Percentiles rank a stretch among this genome's conserved stretches.
These are phyloP conservation scores for Pleurotus sapidus DNA, from an alignment of 768 basidiomycete species.

Conservation along the genomic window DNA sequence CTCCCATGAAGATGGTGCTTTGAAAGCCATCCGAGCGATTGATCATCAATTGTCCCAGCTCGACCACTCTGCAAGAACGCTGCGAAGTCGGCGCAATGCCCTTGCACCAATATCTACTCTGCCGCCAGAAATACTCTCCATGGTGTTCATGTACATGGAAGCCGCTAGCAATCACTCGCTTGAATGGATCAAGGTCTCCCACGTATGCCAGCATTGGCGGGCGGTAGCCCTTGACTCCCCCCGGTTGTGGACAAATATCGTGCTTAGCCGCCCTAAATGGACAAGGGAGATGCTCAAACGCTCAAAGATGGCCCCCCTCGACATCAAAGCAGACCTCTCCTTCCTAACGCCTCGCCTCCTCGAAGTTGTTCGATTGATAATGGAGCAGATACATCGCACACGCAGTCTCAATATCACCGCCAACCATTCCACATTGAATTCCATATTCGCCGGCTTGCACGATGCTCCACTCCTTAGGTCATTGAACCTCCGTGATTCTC, in stretches of 20 bases:
- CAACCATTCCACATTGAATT: conserved; percentile 5
- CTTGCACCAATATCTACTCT: conserved; percentile 34
- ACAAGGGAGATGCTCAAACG: conserved; percentile 40
- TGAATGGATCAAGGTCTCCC: conserved; percentile 35
- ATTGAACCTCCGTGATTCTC: conserved; percentile 20
- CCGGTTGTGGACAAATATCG: conserved; percentile 35
- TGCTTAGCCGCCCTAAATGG: conserved; percentile 31
- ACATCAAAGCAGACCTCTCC: conserved; percentile 22
- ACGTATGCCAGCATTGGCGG: conserved; percentile 43
- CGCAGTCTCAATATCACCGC: conserved; percentile 27
- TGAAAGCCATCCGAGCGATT: conserved; percentile 25
- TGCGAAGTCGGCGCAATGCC: conserved; percentile 34
- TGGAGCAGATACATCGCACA: conserved; percentile 30
- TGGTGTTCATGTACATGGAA: conserved; percentile 26
- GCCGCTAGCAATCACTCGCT: conserved; percentile 11
- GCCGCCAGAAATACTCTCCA: conserved; percentile 40
- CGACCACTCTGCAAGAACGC: conserved; percentile 27
- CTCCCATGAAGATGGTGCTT: neutral
- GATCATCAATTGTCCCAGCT: conserved; percentile 33
- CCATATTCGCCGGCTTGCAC: neutral
- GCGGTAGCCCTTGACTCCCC: conserved; percentile 37
- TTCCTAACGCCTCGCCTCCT: conserved; percentile 24
- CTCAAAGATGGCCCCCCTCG: conserved; percentile 38
- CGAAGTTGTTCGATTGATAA: conserved; percentile 24
- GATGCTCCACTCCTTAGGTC: conserved; percentile 29